Percentiles rank a stretch among this genome's conserved stretches.
Conservation (phyloP, 345 rosid species). For the Salix brachista region DNA sequence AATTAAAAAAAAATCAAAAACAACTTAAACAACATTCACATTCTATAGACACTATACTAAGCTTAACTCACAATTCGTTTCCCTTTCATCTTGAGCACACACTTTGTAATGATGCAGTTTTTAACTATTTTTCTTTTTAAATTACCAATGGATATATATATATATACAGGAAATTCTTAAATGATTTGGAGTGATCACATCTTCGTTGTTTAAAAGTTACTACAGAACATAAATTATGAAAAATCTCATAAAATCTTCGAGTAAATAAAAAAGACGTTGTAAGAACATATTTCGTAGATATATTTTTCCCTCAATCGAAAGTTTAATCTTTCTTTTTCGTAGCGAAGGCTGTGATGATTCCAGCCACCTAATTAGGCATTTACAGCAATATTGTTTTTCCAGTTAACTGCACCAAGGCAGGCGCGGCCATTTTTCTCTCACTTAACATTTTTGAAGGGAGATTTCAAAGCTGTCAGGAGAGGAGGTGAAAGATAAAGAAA, state of each 20-base stretch:
- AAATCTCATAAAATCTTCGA: not conserved
- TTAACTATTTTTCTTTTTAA: not conserved
- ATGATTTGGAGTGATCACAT: too few species aligned
- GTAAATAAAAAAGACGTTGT: not conserved
- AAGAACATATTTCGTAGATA: not conserved
- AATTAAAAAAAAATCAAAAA: too few species aligned
- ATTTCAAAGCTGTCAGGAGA: not conserved
- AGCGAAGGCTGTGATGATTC: not conserved
- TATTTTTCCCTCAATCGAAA: not conserved
- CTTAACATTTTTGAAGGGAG: not conserved
- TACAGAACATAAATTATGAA: too few species aligned
- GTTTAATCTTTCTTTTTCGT: too few species aligned
- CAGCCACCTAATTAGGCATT: not conserved
- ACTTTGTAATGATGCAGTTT: too few species aligned
- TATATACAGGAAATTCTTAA: too few species aligned
- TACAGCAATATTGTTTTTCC: not conserved
- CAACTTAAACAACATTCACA: too few species aligned
- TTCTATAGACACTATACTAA: too few species aligned
- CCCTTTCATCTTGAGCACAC: not conserved
- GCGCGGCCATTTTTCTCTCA: not conserved
- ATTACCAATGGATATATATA: too few species aligned
- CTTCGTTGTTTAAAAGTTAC: too few species aligned
- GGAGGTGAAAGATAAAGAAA: not conserved
- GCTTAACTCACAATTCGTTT: not conserved
- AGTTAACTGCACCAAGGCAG: not conserved